Conservation (phyloP, 2,329 filamentous ascomycete genomes). For the Xenoacremonium recifei region DNA sequence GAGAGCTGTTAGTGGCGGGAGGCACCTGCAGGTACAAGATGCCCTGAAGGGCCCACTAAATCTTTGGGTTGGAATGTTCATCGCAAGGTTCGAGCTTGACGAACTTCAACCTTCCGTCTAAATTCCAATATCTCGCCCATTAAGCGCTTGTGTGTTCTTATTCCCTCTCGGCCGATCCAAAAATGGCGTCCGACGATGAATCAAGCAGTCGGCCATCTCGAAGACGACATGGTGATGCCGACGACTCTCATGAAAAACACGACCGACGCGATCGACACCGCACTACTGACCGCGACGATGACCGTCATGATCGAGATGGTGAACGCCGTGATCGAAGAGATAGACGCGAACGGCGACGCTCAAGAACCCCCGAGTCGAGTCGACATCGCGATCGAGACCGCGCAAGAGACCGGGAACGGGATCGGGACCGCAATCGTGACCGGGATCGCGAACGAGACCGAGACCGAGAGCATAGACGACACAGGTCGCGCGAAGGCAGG, state of each 20-base stretch:
- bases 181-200: constrained; percentile 29
- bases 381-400: constrained; percentile 12
- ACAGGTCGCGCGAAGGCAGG: constrained; percentile 33
- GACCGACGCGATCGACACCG: constrained; percentile 16
- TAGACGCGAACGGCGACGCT: constrained; percentile 26
- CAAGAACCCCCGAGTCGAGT: constrained; percentile 29
- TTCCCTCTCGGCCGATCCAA: not conserved
- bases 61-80: too few relatives aligned
- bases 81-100: too few relatives aligned
- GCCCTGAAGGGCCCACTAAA: too few relatives aligned
- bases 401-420: constrained; percentile 27
- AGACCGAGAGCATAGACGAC: constrained; percentile 24
- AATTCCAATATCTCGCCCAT: too few relatives aligned
- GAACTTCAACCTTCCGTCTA: too few relatives aligned
- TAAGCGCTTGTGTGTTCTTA: too few relatives aligned
- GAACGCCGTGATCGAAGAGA: constrained; percentile 28
- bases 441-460: constrained; percentile 19
- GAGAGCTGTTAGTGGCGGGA: too few relatives aligned
- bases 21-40: too few relatives aligned
- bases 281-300: constrained; percentile 19
- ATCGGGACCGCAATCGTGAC: constrained; percentile 17
- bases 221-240: constrained; percentile 18
- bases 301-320: constrained; percentile 25
- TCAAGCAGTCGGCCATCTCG: constrained; percentile 11
- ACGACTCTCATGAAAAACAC: constrained; percentile 14